Evolutionary conservation across 2,329 filamentous ascomycete genomes (phyloP).

Genomic region (Fusarium sp.): DNA sequence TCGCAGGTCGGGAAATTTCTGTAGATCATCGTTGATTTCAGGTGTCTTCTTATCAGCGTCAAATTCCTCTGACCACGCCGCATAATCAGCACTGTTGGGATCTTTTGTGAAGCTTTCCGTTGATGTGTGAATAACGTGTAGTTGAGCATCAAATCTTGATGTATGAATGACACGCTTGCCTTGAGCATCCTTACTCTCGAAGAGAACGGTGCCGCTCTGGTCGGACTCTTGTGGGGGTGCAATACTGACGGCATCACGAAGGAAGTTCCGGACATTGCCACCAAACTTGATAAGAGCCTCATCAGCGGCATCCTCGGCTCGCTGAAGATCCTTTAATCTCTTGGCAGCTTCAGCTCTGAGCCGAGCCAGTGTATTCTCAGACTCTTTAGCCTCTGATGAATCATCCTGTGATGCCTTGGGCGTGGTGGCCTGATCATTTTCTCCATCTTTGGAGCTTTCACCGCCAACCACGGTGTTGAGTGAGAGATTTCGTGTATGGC

Average conservation of each 20-base stretch:
- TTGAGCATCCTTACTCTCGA: conserved; percentile 91
- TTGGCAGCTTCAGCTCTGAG: conserved; percentile 83
- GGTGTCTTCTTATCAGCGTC: conserved; percentile 87
- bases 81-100: conserved; percentile 80
- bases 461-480: conserved; percentile 61
- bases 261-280: conserved; percentile 87
- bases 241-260: conserved; percentile 90
- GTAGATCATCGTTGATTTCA: conserved; percentile 83
- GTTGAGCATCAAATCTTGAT: conserved; percentile 92
- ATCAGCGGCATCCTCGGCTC: conserved; percentile 94
- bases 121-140: conserved; percentile 93
- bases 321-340: conserved; percentile 87
- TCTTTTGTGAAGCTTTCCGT: conserved; percentile 86
- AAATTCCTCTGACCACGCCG: conserved; percentile 78
- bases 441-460: conserved; percentile 49
- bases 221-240: conserved; percentile 74
- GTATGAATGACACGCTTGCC: conserved; percentile 96
- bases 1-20: conserved; percentile 87
- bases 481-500: conserved; percentile 79
- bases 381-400: conserved; percentile 60
- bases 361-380: conserved; percentile 77
- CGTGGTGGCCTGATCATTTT: conserved; percentile 61
- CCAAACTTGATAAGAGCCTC: conserved; percentile 95
- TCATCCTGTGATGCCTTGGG: conserved; percentile 58
- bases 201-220: conserved; percentile 76